Evolutionary conservation across 257 asterid species (phyloP), one percentile per base, ranked within the genome.

Genomic region (Parsonsia alboflavescens): DNA sequence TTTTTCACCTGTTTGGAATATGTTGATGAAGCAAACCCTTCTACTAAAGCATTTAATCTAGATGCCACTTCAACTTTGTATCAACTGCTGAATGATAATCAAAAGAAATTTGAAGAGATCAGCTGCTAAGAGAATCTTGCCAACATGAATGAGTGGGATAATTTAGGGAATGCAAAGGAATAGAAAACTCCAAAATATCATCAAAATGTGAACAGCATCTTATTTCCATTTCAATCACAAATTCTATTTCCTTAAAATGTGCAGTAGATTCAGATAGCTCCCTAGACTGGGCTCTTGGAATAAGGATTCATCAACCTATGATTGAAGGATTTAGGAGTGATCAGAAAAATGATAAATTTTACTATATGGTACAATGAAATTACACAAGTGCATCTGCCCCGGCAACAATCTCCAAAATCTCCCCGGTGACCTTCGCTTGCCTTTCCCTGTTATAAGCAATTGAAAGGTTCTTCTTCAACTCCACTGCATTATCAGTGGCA

Each of bases 351-450:
- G 61, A 33, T 45, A 46, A 15, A 71, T n/a, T 6, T 24, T 69
- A 69, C n/a, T 64, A 45, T 76, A 17, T 41, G 39, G 39, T 33
- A 33, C 39, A 33, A 33, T 33, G 39, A 33, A 33, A 33, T 33
- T 33, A 33, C 39, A 33, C 39, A 74, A 85, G 85, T 59, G 97
- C 93, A 46, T 85, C 71, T 66, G 98, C 95, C 63, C 98, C 97
- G 17, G 97, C 89, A 82, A 91, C 90, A 84, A 93, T 93, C 89
- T 93, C 98, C 96, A 91, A 81, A 73, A 93, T 91, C 77, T 93
- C 98, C 33, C 96, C 98, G 0, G 98, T 91, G 56, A 93, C 89
- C 92, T 93, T 93, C 1, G 97, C 96, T 75, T 93, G 98, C 54
- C 97, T 95, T 84, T 82, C 11, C 75, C 98, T 91, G 84, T 91